phyloP scores from a whole-genome alignment of 2,329 filamentous ascomycete species.

The Westerdykella aurantiaca region DNA sequence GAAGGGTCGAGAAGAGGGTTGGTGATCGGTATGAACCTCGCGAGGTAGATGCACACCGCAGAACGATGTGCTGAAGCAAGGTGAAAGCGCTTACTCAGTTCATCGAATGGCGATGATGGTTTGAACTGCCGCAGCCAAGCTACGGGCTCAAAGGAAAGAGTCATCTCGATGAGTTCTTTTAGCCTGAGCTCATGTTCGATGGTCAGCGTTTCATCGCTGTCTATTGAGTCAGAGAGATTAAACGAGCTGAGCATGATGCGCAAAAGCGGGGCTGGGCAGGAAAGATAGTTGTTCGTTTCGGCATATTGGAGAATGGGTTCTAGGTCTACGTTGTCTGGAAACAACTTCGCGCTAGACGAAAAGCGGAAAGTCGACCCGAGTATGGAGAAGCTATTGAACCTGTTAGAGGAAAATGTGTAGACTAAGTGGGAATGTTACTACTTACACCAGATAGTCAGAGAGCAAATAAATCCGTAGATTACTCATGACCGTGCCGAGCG shows the following conservation, averaged over 20 bases:
- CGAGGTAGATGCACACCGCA: slow-evolving; percentile 39
- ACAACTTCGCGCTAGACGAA: slow-evolving; percentile 18
- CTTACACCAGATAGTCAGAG: slow-evolving; percentile 32
- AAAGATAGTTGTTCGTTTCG: slow-evolving; percentile 39
- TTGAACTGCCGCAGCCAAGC: slow-evolving; percentile 29
- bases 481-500: slow-evolving; percentile 23
- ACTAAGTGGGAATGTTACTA: slow-evolving; percentile 3
- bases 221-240: slow-evolving; percentile 25
- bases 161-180: slow-evolving; percentile 17
- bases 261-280: slow-evolving; percentile 32
- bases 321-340: slow-evolving; percentile 27
- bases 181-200: slow-evolving; percentile 23
- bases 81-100: slow-evolving; percentile 30
- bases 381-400: slow-evolving; percentile 21
- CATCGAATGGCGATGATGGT: slow-evolving; percentile 28
- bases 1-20: slow-evolving; percentile 37
- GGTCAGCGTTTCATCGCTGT: slow-evolving; percentile 7
- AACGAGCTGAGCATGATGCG: slow-evolving; percentile 35
- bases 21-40: slow-evolving; percentile 26
- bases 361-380: slow-evolving; percentile 32
- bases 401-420: neutral
- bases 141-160: slow-evolving; percentile 27
- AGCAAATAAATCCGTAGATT: slow-evolving; percentile 29
- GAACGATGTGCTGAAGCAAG: slow-evolving; percentile 37
- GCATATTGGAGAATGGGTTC: slow-evolving; percentile 35